phyloP scores from a whole-genome alignment of 805 yeast species.

The Allodekkera sacchari region DNA sequence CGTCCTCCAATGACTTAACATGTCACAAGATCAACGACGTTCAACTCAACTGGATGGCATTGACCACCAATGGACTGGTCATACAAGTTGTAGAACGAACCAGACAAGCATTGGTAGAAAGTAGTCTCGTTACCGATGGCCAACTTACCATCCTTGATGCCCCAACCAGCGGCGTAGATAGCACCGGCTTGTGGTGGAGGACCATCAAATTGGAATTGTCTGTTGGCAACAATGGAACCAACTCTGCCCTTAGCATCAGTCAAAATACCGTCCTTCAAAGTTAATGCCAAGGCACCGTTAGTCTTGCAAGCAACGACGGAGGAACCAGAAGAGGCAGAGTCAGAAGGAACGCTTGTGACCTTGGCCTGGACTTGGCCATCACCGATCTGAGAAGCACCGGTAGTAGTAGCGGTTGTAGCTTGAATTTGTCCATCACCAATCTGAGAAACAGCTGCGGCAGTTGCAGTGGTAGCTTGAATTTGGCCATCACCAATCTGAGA shows the following conservation, averaged over 20 bases:
- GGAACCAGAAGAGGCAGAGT: slow-evolving; percentile 11
- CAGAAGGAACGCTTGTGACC: slow-evolving; percentile 27
- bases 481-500: slow-evolving; percentile 22
- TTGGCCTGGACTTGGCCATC: slow-evolving; percentile 31
- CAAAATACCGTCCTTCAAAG: slow-evolving; percentile 32
- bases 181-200: slow-evolving; percentile 59
- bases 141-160: slow-evolving; percentile 36
- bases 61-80: slow-evolving; percentile 38
- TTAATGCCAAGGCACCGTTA: slow-evolving; percentile 33
- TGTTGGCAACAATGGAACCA: slow-evolving; percentile 54
- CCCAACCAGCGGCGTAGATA: slow-evolving; percentile 45
- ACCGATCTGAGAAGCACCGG: slow-evolving; percentile 27
- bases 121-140: slow-evolving; percentile 40
- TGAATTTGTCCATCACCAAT: slow-evolving; percentile 40
- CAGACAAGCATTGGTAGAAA: slow-evolving; percentile 51
- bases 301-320: slow-evolving; percentile 26
- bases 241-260: slow-evolving; percentile 43
- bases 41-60: slow-evolving; percentile 37
- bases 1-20: slow-evolving; percentile 29
- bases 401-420: slow-evolving; percentile 27
- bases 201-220: slow-evolving; percentile 61
- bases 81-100: slow-evolving; percentile 50
- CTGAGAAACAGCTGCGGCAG: slow-evolving; percentile 25
- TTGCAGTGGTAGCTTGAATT: slow-evolving; percentile 27
- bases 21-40: slow-evolving; percentile 34